Evolutionary conservation across 257 asterid genomes (phyloP), one percentile per base, ranked within the genome.

Genomic region (Solanum chiquidenum): DNA sequence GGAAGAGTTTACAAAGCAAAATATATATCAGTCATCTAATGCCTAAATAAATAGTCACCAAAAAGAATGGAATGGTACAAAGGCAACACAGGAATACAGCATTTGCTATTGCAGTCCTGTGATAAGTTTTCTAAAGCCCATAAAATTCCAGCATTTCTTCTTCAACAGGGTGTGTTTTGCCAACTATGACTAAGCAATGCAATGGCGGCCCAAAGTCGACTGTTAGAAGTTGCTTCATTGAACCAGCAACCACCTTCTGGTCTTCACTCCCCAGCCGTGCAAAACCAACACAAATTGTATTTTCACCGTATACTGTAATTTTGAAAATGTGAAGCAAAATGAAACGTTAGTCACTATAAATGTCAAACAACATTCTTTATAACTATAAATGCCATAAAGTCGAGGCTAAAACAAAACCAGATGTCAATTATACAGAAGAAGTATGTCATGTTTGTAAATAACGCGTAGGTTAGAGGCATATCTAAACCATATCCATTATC

Each of bases 211-310:
- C 99, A 29, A 96, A 95, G 58, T 95, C 98, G 27, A 88, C 87
- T 7, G 93, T 90, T 90, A 90, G 69, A 88, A 97, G 92, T 87
- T 93, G 96, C 89, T 92, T 93, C 98, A 97, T 94, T 3, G 96
- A 83, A 33, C 98, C 98, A 12, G 98, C 93, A 79, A 92, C 94
- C 86, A 97, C 93, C 89, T 73, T 77, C 85, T 96, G 97, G 91
- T 97, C 98, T 89, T 95, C 99, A 83, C 98, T 93, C 76, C 99
- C 99, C 27, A 96, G 89, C 84, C 98, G 94, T 1, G 98, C 99
- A 88, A 97, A 91, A 34, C 99, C 99, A 84, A 96, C 99, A 76
- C 99, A 96, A 46, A 88, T 86, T 12, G 98, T 90, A 83, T 96
- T 93, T 91, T 94, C 98, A 31, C 83, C 88, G 58, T 93, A 97